Percentiles rank a stretch among this genome's conserved stretches.
These are phyloP conservation scores for Nitzschia palea DNA, from an alignment of 108 stramenopile genomes.

Conservation along the genomic window DNA sequence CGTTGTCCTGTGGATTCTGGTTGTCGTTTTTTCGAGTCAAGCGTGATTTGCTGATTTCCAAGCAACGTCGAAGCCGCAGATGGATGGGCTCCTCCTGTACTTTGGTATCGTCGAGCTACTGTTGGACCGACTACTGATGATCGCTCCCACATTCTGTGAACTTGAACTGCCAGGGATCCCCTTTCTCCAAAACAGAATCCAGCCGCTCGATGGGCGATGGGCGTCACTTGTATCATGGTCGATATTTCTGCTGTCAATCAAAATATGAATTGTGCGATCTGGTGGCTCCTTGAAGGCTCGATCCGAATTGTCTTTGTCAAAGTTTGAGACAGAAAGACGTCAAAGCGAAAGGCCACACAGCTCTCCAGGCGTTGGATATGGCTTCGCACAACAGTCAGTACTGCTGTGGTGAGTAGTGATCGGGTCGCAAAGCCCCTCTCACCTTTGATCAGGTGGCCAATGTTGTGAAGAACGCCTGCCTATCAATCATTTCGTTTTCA, in stretches of 20 bases:
- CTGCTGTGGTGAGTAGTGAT: no score
- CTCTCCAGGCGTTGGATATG: no score
- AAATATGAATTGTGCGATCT: no score
- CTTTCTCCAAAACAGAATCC: background rate
- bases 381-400: no score
- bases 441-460: no score
- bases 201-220: background rate
- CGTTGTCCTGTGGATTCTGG: background rate
- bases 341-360: no score
- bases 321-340: background rate
- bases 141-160: background rate
- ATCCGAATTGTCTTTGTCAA: no score
- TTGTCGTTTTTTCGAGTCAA: background rate
- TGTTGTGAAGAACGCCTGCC: no score
- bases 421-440: no score
- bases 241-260: background rate
- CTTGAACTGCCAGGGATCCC: background rate
- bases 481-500: no score
- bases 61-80: slow-evolving; percentile 1
- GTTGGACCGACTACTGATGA: background rate
- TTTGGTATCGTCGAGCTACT: background rate
- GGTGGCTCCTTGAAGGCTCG: no score
- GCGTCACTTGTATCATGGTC: background rate
- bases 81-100: no score
- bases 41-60: background rate